Base-by-base conservation (phyloP, 768 basidiomycete genomes). In the Trametes meyenii region DNA sequence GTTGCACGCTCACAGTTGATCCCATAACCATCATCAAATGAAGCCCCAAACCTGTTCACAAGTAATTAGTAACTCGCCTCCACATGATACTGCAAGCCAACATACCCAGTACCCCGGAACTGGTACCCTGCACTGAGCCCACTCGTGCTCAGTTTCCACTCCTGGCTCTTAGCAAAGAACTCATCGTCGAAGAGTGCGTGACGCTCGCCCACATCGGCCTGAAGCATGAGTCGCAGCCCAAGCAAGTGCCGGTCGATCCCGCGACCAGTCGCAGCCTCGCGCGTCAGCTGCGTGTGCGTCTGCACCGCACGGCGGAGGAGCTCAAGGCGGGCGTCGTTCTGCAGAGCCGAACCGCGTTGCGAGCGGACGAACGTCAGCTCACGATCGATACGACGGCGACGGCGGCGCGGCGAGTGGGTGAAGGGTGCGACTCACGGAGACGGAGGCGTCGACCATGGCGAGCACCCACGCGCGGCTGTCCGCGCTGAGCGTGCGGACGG, bases 171-270 rank as follows among this genome's bases (percentile, higher is more conserved):
- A 21, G 77, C 75, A 74, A 92, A 96, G 11, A 93, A 71, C 40
- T 83, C 78, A 74, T 97, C 94, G 5, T 90, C 85, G 67, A 97
- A 91, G 6, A 97, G 72, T 0, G 80, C 69, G 52, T 86, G 78
- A 5, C 69, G 71, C 73, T 90, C 88, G 39, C 82, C 85, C 33
- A 81, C 75, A 5, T 77, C 72, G 17, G 81, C 76, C 12, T 77
- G 75, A 8, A 94, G 76, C 73, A 92, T 79, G 29, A 87, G 80
- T 24, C 81, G 84, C 21, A 96, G 81, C 6, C 93, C 94, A 65
- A 96, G 86, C n/a, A 96, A 80, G 73, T 97, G 95, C 21, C 95
- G 83, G 69, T 98, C 96, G 66, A 92, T 88, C 3, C 94, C 96
- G 43, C 85, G 82, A 11, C 95, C 95, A 0, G 85, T 85, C 45